Percentiles rank a stretch among this genome's conserved stretches.
Conservation (phyloP, 768 basidiomycete genomes). For the Lactifluus subvellereus region DNA sequence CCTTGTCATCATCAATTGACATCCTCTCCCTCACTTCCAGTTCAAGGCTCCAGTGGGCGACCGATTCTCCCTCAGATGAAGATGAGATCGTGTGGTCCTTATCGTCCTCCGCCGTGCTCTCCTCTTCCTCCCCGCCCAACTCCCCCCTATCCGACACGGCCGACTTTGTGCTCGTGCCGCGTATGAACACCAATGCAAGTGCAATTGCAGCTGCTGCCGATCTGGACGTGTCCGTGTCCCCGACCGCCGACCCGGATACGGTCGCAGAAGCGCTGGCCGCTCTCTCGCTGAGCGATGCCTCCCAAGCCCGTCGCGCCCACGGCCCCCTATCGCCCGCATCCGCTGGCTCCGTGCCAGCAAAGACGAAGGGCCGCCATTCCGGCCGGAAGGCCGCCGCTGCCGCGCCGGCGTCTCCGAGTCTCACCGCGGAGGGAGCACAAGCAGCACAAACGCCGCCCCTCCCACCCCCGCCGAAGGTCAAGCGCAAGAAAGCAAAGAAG, state of each 20-base stretch:
- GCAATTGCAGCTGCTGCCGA: constrained; percentile 42
- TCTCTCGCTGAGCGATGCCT: not conserved
- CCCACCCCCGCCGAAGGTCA: not conserved
- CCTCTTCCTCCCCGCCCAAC: constrained; percentile 4
- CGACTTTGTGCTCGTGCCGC: constrained; percentile 34
- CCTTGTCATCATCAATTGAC: constrained; percentile 16
- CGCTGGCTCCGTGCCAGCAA: not conserved
- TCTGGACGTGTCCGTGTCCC: not conserved
- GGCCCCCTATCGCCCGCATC: too few relatives aligned
- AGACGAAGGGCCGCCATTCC: not conserved
- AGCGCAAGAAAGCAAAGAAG: not conserved
- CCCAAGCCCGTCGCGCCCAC: not conserved
- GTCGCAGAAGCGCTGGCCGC: not conserved
- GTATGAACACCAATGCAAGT: constrained; percentile 50
- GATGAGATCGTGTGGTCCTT: constrained; percentile 25
- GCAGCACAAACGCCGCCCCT: constrained; percentile 11
- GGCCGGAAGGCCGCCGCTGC: not conserved
- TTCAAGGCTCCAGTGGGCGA: constrained; percentile 12
- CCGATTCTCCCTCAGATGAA: constrained; percentile 20
- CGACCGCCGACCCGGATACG: not conserved
- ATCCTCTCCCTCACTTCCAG: constrained; percentile 14
- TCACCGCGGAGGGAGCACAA: not conserved
- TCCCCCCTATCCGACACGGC: constrained; percentile 29
- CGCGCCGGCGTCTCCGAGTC: not conserved
- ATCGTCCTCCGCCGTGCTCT: constrained; percentile 17